These are phyloP conservation scores for Amborella trichopoda DNA, from an alignment of 164 flowering plant species.

Conservation along the genomic window DNA sequence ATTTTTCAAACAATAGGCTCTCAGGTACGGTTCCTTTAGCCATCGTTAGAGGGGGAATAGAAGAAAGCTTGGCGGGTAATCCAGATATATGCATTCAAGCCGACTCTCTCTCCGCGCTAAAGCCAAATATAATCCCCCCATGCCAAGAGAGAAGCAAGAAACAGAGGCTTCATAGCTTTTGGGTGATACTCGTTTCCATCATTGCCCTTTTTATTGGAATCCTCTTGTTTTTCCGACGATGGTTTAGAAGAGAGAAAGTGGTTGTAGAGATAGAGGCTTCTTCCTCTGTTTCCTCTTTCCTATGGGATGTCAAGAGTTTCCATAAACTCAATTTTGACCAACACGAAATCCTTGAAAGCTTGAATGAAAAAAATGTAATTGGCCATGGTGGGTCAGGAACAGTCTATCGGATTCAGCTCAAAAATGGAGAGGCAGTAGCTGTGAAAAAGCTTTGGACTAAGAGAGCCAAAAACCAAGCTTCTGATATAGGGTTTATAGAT, in stretches of 20 bases:
- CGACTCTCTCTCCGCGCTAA: conserved; percentile 19
- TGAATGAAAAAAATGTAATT: conserved; percentile 76
- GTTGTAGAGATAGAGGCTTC: conserved; percentile 32
- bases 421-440: conserved; percentile 59
- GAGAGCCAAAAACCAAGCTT: conserved; percentile 32
- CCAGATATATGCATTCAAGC: conserved; percentile 54
- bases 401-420: conserved; percentile 66
- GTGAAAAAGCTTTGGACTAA: conserved; percentile 80
- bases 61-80: conserved; percentile 73
- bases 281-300: conserved; percentile 36
- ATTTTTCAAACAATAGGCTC: conserved; percentile 64
- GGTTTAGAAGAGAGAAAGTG: conserved; percentile 24
- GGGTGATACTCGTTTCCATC: conserved; percentile 42
- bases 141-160: conserved; percentile 27
- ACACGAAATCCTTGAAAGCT: conserved; percentile 48
- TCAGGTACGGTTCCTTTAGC: conserved; percentile 68
- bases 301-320: conserved; percentile 68
- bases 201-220: conserved; percentile 36
- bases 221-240: conserved; percentile 36
- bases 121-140: conserved; percentile 34
- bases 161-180: conserved; percentile 31
- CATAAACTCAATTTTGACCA: conserved; percentile 56
- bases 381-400: conserved; percentile 95
- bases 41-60: conserved; percentile 43
- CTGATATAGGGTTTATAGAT: conserved; percentile 37